A percentile compares a stretch with the other conserved stretches of the same genome.
Conservation (phyloP, 192 early-diverging fungal genomes). For the Kickxella alabastrina region DNA sequence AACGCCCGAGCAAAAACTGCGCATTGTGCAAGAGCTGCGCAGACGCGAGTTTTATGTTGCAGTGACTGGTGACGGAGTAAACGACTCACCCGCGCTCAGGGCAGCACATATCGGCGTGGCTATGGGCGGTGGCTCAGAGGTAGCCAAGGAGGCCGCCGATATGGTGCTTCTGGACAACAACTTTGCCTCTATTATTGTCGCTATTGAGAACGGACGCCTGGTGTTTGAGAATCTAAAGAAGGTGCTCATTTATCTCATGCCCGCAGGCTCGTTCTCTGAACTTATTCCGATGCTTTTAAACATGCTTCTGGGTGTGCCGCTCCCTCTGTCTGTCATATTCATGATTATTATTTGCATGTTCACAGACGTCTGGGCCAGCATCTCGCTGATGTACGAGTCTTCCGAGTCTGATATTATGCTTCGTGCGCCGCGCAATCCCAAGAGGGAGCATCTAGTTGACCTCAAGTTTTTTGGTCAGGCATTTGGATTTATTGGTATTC, state of each 20-base stretch:
- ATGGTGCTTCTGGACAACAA: conserved; percentile 99
- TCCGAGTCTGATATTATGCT: conserved; percentile 67
- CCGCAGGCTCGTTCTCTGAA: conserved; percentile 88
- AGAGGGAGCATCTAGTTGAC: conserved; percentile 61
- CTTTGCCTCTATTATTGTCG: conserved; percentile 90
- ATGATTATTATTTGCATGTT: conserved; percentile 63
- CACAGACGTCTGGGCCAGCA: conserved; percentile 54
- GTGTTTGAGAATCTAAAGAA: conserved; percentile 97
- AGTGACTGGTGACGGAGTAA: conserved; percentile 96
- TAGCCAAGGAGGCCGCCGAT: conserved; percentile 92
- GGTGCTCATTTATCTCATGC: conserved; percentile 86
- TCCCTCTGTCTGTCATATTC: conserved; percentile 64
- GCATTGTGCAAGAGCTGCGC: conserved; percentile 93
- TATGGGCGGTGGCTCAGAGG: conserved; percentile 97
- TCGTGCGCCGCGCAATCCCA: conserved; percentile 61
- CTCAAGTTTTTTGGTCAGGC: conserved; percentile 58
- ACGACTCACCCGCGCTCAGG: conserved; percentile 94
- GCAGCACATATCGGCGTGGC: conserved; percentile 97
- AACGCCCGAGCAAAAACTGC: conserved; percentile 93
- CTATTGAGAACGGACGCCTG: conserved; percentile 91
- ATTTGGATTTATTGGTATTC: conserved; percentile 67
- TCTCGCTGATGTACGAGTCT: conserved; percentile 67
- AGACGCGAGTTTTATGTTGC: conserved; percentile 92
- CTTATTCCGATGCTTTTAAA: conserved; percentile 83
- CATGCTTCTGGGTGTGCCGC: conserved; percentile 68